Conservation (phyloP, 805 yeast genomes). For the Sugiyamaella floridensis region DNA sequence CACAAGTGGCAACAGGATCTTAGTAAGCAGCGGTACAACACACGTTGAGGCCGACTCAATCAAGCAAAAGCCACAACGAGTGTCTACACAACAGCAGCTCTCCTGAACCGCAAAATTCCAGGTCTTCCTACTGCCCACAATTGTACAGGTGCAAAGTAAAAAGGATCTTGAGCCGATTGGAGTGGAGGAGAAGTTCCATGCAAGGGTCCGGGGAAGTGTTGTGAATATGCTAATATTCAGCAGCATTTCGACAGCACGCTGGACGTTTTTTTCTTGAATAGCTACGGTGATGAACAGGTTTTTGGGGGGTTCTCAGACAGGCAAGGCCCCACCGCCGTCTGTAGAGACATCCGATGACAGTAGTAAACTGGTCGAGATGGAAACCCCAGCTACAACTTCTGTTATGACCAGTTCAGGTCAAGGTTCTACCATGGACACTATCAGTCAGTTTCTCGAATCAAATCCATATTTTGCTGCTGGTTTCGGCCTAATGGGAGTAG, state of each 20-base stretch:
- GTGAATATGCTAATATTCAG: background rate
- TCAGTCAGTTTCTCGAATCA: slow-evolving; percentile 34
- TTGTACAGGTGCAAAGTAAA: too few species aligned
- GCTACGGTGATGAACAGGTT: background rate
- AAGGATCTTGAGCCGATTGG: too few species aligned
- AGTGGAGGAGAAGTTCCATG: background rate
- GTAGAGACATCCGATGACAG: background rate
- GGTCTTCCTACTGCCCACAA: too few species aligned
- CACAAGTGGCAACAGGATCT: background rate
- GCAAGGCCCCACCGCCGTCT: background rate
- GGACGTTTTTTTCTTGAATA: too few species aligned
- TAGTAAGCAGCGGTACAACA: background rate
- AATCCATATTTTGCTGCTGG: slow-evolving; percentile 99
- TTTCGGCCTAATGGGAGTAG: slow-evolving; percentile 92
- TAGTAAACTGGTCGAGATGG: too few species aligned
- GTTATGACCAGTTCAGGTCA: background rate
- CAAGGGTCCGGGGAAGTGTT: background rate
- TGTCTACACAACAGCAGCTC: too few species aligned
- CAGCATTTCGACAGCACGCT: too few species aligned
- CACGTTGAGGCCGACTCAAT: background rate
- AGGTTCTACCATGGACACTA: background rate
- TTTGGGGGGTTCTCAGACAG: background rate
- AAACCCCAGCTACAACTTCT: too few species aligned
- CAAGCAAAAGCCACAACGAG: background rate
- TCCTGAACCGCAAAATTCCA: too few species aligned